Conservation (phyloP, 805 yeast species). For the Tetrapisispora fleetii region DNA sequence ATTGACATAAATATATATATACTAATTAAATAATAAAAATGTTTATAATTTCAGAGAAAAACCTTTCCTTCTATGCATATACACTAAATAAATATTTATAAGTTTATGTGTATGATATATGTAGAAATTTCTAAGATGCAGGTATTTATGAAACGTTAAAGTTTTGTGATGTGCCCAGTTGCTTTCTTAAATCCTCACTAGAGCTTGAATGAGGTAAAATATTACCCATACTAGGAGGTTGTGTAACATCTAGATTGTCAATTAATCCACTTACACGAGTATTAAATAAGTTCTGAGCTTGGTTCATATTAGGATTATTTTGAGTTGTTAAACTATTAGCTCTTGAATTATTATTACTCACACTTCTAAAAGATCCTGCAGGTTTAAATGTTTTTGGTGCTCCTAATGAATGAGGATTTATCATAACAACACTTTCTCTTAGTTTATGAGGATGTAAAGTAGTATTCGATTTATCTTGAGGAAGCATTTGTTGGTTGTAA, state of each 20-base stretch:
- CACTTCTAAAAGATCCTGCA: conserved; percentile 48
- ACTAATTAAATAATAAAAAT: neutral
- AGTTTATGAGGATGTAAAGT: conserved; percentile 38
- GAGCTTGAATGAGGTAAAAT: conserved; percentile 29
- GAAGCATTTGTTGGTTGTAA: neutral
- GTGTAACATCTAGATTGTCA: conserved; percentile 18
- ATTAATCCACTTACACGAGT: conserved; percentile 23
- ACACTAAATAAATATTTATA: neutral
- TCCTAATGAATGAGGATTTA: conserved; percentile 57
- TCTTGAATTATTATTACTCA: conserved; percentile 28
- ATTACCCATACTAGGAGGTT: conserved; percentile 21
- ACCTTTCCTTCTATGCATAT: neutral
- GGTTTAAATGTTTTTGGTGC: conserved; percentile 48
- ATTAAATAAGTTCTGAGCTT: conserved; percentile 9
- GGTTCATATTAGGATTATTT: conserved; percentile 11
- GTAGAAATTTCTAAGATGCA: neutral
- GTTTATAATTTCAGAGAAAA: neutral
- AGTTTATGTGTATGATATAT: neutral
- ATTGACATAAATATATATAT: neutral
- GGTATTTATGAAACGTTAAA: conserved; percentile 12
- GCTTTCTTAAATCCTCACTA: conserved; percentile 31
- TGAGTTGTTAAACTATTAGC: conserved; percentile 29
- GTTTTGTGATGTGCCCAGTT: conserved; percentile 31
- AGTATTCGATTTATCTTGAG: neutral
- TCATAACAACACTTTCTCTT: conserved; percentile 68